Conservation (phyloP, 1,284 basidiomycete species). For the Neotropicomus parvogracilis region DNA sequence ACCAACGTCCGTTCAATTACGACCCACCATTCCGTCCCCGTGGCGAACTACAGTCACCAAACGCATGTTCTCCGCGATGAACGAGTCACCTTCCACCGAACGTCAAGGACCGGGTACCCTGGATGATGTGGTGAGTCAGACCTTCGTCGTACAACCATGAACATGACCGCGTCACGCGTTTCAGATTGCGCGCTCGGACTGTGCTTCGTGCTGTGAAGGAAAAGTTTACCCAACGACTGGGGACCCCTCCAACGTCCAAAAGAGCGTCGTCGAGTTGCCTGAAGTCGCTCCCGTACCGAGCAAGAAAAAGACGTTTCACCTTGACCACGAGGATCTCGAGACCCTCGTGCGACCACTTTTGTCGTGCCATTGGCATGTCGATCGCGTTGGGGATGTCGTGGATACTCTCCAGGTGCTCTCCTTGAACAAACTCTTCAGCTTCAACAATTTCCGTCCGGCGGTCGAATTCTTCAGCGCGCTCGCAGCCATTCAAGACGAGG, state of each 20-base stretch:
- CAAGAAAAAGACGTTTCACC: conserved; percentile 28
- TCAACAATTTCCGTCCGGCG: conserved; percentile 23
- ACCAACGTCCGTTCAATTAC: conserved; percentile 5
- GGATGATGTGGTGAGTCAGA: conserved; percentile 23
- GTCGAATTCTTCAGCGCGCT: conserved; percentile 32
- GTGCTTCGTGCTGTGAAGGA: conserved; percentile 10
- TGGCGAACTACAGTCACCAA: neutral
- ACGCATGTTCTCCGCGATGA: conserved; percentile 10
- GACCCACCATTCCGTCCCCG: neutral
- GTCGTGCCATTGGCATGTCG: conserved; percentile 34
- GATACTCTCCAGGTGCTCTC: conserved; percentile 14
- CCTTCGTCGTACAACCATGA: neutral
- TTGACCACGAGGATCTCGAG: conserved; percentile 32
- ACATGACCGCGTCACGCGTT: neutral
- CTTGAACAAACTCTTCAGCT: conserved; percentile 29
- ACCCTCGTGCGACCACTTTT: conserved; percentile 34
- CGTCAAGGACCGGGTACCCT: conserved; percentile 10
- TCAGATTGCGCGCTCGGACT: conserved; percentile 23
- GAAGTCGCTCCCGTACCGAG: conserved; percentile 26
- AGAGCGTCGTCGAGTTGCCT: conserved; percentile 21
- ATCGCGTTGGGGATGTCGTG: conserved; percentile 8
- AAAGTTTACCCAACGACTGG: neutral
- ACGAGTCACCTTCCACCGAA: neutral
- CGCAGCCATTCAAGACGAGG: conserved; percentile 26
- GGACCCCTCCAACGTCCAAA: conserved; percentile 23